Conservation (phyloP, 305 asterid genomes). For the Nicotiana rustica region DNA sequence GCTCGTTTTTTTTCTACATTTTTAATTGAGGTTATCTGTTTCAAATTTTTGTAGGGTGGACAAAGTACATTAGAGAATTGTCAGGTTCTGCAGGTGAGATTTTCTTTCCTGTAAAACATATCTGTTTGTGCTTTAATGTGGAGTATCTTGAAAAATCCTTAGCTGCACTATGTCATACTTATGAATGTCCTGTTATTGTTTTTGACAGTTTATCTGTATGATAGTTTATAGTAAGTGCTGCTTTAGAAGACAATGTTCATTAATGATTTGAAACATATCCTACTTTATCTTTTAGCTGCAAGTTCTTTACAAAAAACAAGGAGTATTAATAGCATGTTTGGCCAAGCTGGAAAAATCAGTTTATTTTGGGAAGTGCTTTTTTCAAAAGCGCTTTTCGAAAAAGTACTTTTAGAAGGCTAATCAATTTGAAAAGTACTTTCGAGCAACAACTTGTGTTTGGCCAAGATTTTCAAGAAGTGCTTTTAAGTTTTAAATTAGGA, state of each 20-base stretch:
- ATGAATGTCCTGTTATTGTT: not conserved
- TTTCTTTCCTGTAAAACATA: constrained; percentile 22
- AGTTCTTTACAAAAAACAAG: not conserved
- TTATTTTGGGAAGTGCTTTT: no score
- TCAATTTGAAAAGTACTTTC: no score
- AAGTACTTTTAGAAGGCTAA: no score
- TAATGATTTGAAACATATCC: not conserved
- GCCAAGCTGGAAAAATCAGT: no score
- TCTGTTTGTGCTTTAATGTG: not conserved
- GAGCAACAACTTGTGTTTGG: no score
- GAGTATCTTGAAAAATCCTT: not conserved
- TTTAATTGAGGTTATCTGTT: constrained; percentile 16
- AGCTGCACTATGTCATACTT: not conserved
- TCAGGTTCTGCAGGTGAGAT: constrained; percentile 86
- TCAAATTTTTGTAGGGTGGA: constrained; percentile 71
- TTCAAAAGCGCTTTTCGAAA: no score
- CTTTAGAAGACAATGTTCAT: not conserved
- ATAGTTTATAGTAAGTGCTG: not conserved
- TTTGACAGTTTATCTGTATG: not conserved
- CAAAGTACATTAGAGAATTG: constrained; percentile 93
- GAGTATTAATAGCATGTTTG: not conserved
- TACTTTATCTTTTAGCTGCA: not conserved
- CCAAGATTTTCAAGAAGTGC: no score
- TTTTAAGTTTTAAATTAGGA: no score
- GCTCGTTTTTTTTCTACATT: no score